Evolutionary conservation across 192 early-diverging fungal species (phyloP).

Genomic region (Coemansia sp.): DNA sequence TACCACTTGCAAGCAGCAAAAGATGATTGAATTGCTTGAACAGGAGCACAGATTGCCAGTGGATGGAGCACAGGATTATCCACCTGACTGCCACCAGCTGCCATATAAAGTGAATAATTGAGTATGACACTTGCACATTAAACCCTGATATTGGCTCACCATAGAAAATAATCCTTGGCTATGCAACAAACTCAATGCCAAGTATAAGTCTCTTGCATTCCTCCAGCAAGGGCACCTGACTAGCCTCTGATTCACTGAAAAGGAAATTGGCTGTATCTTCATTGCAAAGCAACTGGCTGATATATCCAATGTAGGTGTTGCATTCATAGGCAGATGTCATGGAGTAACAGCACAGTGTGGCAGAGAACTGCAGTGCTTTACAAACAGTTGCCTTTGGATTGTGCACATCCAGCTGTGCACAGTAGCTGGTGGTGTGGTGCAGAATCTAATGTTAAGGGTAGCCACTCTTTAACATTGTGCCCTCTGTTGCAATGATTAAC

Average conservation of each 20-base stretch:
- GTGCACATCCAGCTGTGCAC: slow-evolving; percentile 80
- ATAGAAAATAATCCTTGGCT: slow-evolving; percentile 77
- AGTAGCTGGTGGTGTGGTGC: slow-evolving; percentile 70
- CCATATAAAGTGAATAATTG: slow-evolving; percentile 70
- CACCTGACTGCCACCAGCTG: slow-evolving; percentile 62
- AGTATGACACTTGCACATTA: slow-evolving; percentile 71
- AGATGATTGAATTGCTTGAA: slow-evolving; percentile 84
- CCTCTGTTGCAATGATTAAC: slow-evolving; percentile 61
- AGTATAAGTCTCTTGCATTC: slow-evolving; percentile 84
- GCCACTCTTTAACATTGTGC: slow-evolving; percentile 69
- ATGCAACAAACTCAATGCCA: slow-evolving; percentile 76
- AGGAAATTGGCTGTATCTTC: slow-evolving; percentile 67
- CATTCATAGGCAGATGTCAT: slow-evolving; percentile 62
- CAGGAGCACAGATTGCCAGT: slow-evolving; percentile 75
- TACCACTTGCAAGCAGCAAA: slow-evolving; percentile 74
- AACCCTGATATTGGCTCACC: slow-evolving; percentile 86
- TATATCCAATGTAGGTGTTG: slow-evolving; percentile 69
- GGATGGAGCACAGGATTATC: slow-evolving; percentile 77
- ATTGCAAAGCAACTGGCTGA: slow-evolving; percentile 72
- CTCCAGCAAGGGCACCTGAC: slow-evolving; percentile 76
- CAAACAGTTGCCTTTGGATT: slow-evolving; percentile 68
- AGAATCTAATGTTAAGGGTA: slow-evolving; percentile 50
- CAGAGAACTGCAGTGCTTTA: slow-evolving; percentile 63
- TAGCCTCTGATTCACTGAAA: slow-evolving; percentile 68
- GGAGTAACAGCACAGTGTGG: slow-evolving; percentile 65